These are phyloP conservation scores for Calonectria honghensis DNA, from an alignment of 2,329 filamentous ascomycete genomes.

Conservation along the genomic window DNA sequence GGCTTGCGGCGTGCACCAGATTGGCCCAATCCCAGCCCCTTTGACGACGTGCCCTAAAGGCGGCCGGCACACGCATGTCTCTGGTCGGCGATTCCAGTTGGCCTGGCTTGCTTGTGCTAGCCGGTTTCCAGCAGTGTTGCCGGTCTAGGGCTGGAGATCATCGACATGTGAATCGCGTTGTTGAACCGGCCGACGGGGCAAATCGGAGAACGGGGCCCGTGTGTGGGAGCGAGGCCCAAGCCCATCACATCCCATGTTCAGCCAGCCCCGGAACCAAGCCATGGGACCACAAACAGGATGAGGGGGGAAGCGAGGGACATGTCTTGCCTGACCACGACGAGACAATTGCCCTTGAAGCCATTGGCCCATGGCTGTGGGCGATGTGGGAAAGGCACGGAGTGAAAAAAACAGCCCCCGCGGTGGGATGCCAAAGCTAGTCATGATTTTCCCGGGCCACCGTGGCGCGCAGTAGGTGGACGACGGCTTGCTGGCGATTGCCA, in stretches of 20 bases:
- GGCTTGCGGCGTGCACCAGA: slow-evolving; percentile 34
- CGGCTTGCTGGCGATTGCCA: neutral
- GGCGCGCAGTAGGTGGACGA: slow-evolving; percentile 23
- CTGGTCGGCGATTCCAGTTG: slow-evolving; percentile 47
- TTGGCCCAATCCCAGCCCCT: slow-evolving; percentile 34
- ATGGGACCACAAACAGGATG: slow-evolving; percentile 4
- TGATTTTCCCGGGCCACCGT: slow-evolving; percentile 1
- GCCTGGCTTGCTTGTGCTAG: slow-evolving; percentile 44
- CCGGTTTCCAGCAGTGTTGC: slow-evolving; percentile 39
- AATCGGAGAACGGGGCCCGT: slow-evolving; percentile 46
- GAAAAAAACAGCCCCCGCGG: neutral
- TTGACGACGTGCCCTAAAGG: slow-evolving; percentile 12
- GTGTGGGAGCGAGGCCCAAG: slow-evolving; percentile 34
- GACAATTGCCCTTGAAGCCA: slow-evolving; percentile 29
- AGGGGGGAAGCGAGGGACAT: slow-evolving; percentile 12
- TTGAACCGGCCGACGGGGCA: slow-evolving; percentile 46
- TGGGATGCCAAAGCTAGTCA: slow-evolving; percentile 1
- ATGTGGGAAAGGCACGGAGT: neutral
- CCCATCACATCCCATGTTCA: slow-evolving; percentile 23
- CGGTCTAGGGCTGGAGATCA: slow-evolving; percentile 54
- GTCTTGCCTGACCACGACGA: slow-evolving; percentile 25
- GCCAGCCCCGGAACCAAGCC: slow-evolving; percentile 27
- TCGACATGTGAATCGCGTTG: slow-evolving; percentile 54
- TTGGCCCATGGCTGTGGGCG: slow-evolving; percentile 25
- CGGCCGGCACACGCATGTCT: slow-evolving; percentile 34